These are phyloP conservation scores for Cunninghamia lanceolata DNA, from an alignment of 75 land plant species.

Conservation along the genomic window DNA sequence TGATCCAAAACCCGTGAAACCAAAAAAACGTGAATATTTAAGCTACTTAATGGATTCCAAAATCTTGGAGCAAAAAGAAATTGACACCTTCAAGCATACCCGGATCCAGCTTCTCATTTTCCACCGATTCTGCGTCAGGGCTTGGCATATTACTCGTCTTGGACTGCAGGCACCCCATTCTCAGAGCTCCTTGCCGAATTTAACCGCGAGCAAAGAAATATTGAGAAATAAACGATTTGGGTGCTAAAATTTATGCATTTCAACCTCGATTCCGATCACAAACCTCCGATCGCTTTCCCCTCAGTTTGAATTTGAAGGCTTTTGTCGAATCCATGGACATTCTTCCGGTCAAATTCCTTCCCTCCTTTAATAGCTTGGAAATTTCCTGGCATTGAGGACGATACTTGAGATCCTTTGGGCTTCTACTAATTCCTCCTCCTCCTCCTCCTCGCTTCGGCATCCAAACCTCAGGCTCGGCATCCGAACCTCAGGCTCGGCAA, in stretches of 20 bases:
- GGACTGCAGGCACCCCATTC: slow-evolving; percentile 61
- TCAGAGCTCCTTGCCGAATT: background rate
- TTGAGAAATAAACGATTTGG: background rate
- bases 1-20: background rate
- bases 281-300: background rate
- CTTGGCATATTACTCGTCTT: slow-evolving; percentile 38
- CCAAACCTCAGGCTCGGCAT: background rate
- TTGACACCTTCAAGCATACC: slow-evolving; percentile 14
- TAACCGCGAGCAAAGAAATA: background rate
- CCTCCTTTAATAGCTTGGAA: background rate
- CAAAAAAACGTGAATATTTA: background rate
- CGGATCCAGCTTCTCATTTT: slow-evolving; percentile 34
- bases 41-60: background rate
- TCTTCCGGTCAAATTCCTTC: background rate
- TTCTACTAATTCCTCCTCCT: background rate
- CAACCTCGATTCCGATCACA: background rate
- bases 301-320: background rate
- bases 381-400: background rate
- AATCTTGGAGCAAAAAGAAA: background rate
- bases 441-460: background rate
- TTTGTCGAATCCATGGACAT: too few relatives aligned
- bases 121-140: slow-evolving; percentile 25
- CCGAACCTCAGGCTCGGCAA: background rate
- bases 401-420: background rate
- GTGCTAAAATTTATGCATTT: background rate